Conservation (phyloP, 78 protist genomes). For the Pelomyxa schiedti region DNA sequence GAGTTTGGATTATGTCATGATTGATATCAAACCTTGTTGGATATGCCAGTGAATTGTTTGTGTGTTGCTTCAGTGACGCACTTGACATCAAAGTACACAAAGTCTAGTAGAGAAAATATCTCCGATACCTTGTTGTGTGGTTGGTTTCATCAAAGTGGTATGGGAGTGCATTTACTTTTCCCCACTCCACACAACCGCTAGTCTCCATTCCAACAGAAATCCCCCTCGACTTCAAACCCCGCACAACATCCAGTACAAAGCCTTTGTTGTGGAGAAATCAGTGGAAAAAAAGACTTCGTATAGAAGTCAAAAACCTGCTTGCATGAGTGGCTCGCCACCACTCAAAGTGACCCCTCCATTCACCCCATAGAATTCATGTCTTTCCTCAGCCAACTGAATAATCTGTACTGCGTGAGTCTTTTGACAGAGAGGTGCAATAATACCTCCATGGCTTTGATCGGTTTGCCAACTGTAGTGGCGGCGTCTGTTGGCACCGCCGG, state of each 20-base stretch:
- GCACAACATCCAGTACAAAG: background rate
- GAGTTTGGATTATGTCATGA: too few relatives aligned
- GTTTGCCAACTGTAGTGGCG: background rate
- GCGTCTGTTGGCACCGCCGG: too few relatives aligned
- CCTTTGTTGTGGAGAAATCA: too few relatives aligned
- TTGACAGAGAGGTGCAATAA: too few relatives aligned
- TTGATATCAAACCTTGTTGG: too few relatives aligned
- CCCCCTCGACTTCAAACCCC: background rate
- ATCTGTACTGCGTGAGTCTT: background rate
- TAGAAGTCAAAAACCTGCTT: too few relatives aligned
- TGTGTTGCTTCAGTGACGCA: background rate
- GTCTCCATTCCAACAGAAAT: background rate
- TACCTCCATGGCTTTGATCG: too few relatives aligned
- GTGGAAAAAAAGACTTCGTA: too few relatives aligned
- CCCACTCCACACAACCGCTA: background rate
- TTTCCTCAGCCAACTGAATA: background rate
- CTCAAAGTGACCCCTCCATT: background rate
- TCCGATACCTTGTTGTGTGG: background rate
- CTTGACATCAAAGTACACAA: background rate
- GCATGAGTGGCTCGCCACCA: background rate
- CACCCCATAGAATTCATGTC: background rate
- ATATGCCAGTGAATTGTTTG: too few relatives aligned
- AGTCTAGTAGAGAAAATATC: background rate
- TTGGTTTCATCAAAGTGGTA: too few relatives aligned
- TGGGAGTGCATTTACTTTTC: too few relatives aligned